These are phyloP conservation scores for Botrytis fragariae DNA, from an alignment of 2,329 filamentous ascomycete species.

Conservation along the genomic window DNA sequence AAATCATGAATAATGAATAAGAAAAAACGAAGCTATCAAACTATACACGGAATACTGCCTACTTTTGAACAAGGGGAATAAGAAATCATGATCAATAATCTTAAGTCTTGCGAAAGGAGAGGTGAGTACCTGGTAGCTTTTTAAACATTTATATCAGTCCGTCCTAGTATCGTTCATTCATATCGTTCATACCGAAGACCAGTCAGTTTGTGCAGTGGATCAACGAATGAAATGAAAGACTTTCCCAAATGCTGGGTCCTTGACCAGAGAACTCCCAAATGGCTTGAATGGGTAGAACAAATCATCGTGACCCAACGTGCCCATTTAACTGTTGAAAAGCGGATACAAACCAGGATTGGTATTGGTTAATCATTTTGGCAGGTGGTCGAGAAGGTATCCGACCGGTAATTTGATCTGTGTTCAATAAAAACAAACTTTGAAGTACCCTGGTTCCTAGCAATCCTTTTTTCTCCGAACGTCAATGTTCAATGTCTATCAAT, in stretches of 20 bases:
- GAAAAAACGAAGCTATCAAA: neutral
- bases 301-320: neutral
- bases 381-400: slow-evolving; percentile 5
- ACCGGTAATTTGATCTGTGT: slow-evolving; percentile 17
- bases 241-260: neutral
- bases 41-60: neutral
- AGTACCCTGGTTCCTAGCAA: neutral
- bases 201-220: neutral
- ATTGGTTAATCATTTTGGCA: neutral
- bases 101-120: slow-evolving; percentile 10
- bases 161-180: neutral
- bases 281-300: neutral
- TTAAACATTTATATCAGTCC: neutral
- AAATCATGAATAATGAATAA: neutral
- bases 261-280: neutral
- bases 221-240: neutral
- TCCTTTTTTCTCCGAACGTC: neutral
- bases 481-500: neutral
- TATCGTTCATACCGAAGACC: neutral
- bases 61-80: neutral
- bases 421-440: neutral
- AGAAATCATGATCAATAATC: neutral
- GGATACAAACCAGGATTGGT: neutral
- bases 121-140: neutral
- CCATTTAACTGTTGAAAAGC: neutral